Evolutionary conservation across 2,329 filamentous ascomycete species (phyloP).

Genomic region (Pseudocercospora crystallina): DNA sequence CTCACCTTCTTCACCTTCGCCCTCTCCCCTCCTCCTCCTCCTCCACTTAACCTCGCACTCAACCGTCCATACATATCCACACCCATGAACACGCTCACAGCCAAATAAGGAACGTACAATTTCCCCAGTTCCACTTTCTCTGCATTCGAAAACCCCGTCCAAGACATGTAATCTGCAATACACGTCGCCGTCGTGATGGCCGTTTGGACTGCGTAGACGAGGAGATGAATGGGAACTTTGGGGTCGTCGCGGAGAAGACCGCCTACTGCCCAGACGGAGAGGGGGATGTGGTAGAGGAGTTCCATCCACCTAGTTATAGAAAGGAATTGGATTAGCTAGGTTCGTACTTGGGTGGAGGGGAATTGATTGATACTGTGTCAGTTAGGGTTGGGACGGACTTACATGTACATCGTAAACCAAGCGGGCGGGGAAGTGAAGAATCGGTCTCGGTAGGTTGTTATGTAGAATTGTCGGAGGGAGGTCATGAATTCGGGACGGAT

Average conservation of each 20-base stretch:
- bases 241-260: constrained; percentile 57
- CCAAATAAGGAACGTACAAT: constrained; percentile 59
- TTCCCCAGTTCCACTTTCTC: constrained; percentile 53
- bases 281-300: constrained; percentile 59
- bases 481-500: constrained; percentile 53
- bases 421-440: constrained; percentile 61
- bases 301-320: constrained; percentile 62
- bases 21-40: constrained; percentile 5
- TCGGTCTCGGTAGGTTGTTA: constrained; percentile 61
- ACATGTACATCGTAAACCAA: constrained; percentile 60
- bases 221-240: constrained; percentile 58
- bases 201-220: constrained; percentile 60
- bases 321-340: no score
- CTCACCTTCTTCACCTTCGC: constrained; percentile 10
- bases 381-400: no score
- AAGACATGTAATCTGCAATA: constrained; percentile 60
- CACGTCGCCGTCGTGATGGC: constrained; percentile 63
- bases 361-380: constrained; percentile 37
- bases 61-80: constrained; percentile 40
- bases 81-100: constrained; percentile 52
- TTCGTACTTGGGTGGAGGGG: background rate
- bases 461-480: constrained; percentile 56
- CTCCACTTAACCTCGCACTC: constrained; percentile 4
- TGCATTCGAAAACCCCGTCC: constrained; percentile 46
- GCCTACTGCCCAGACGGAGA: constrained; percentile 61